Percentiles rank a stretch among this genome's conserved stretches.
Evolutionary conservation across 2,329 filamentous ascomycete species (phyloP).

Genomic region (Chaetomium sp.): DNA sequence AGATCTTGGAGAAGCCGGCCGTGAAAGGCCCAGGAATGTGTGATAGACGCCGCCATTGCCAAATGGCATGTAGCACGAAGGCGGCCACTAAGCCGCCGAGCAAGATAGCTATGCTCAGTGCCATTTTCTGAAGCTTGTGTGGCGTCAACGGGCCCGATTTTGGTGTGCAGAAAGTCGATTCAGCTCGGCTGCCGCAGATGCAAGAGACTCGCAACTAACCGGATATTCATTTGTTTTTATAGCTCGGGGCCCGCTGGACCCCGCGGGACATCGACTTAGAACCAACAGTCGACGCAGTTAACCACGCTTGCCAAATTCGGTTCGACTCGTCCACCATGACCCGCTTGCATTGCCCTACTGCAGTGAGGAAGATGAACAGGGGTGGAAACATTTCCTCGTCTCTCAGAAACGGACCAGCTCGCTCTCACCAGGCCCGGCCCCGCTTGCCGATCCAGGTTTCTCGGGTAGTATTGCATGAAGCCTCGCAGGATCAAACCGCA

Average conservation of each 20-base stretch:
- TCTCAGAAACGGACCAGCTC: neutral
- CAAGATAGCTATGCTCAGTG: neutral
- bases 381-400: neutral
- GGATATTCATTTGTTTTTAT: neutral
- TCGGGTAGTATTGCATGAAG: neutral
- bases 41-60: neutral
- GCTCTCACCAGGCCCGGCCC: neutral
- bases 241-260: neutral
- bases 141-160: neutral
- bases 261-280: neutral
- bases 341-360: conserved; percentile 4
- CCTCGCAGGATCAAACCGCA: neutral
- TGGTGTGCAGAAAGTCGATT: neutral
- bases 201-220: neutral
- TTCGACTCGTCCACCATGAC: neutral
- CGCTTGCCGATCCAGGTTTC: conserved; percentile 2
- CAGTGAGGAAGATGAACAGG: neutral
- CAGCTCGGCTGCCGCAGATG: neutral
- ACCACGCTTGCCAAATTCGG: neutral
- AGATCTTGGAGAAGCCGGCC: neutral
- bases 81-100: neutral
- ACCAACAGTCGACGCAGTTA: neutral
- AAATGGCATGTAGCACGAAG: neutral
- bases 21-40: neutral
- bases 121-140: neutral